Base-by-base conservation (phyloP, 768 basidiomycete species). In the Amanita subjunquillea region DNA sequence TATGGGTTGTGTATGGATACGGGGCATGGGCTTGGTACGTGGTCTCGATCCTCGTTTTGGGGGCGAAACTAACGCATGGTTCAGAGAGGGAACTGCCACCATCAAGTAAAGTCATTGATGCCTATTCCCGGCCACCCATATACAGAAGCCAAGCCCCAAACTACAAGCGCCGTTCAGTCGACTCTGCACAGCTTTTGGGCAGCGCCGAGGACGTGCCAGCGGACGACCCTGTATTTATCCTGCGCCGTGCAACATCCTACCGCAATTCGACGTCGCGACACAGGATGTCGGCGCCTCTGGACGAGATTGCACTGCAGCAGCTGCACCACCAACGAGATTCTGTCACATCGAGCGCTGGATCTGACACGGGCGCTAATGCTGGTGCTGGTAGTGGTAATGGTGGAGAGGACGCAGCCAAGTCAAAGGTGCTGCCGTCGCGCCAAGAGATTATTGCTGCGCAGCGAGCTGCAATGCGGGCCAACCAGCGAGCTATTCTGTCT, bases 381-480 rank as follows among this genome's bases (percentile, higher is more conserved):
- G 4, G 4, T 34, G 34, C 34, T 13, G 34, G 34, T 13, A 13
- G 1, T 13, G 10, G 46, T 23, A 17, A 17, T 17, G 53, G 61
- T 53, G 61, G 23, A 59, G 55, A n/a, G 50, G 60, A 20, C 50
- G 56, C 8, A 57, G 61, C 23, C 34, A 64, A 65, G 48, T 58
- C 58, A 10, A 68, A 68, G 54, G 15, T 12, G 15, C 64, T 65
- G 41, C 71, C 69, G 1, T 88, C 90, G 3, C 78, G 84, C 22
- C 88, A 90, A 57, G 92, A 96, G 58, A 87, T 96, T 60, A 96
- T 97, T 53, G 90, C 89, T 10, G 92, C 92, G 4, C 95, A 97
- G 62, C 81, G 94, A 4, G 89, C 87, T 1, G 88, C 84, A 0
- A 83, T 79, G 6, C 78, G 90, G 9, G 94, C 92, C 1, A 94